These are phyloP conservation scores for Calonectria pteridis DNA, from an alignment of 2,329 filamentous ascomycete species.

Conservation along the genomic window DNA sequence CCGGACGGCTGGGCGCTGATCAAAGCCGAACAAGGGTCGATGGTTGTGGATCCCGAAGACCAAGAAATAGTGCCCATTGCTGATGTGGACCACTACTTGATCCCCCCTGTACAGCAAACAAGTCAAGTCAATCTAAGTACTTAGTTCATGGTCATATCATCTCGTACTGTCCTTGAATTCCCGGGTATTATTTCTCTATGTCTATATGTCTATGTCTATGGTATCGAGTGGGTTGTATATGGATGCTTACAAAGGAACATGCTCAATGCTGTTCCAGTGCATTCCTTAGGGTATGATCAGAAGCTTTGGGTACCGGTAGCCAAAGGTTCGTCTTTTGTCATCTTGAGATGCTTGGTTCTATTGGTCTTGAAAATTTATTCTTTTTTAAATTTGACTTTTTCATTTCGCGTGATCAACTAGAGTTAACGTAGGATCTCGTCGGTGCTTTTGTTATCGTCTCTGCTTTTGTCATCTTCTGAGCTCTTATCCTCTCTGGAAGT, in stretches of 20 bases:
- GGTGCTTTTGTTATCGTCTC: constrained; percentile 2
- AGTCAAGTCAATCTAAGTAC: not conserved
- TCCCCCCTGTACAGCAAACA: not conserved
- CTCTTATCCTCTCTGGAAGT: not conserved
- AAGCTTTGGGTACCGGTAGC: not conserved
- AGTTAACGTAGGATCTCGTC: not conserved
- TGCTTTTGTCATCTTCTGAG: not conserved
- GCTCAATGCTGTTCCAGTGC: not conserved
- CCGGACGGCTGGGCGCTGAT: not conserved
- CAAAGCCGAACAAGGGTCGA: not conserved
- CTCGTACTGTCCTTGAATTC: not conserved
- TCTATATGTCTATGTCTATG: not conserved
- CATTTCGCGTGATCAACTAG: not conserved
- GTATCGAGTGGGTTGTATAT: not conserved
- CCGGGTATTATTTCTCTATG: not conserved
- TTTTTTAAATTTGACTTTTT: not conserved
- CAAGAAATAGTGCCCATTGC: not conserved
- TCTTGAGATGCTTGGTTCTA: not conserved
- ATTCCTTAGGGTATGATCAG: not conserved
- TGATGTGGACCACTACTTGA: not conserved
- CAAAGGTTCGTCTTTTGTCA: not conserved
- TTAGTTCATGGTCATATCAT: not conserved
- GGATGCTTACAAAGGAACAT: not conserved
- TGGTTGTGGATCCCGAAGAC: not conserved
- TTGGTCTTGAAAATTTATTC: not conserved